A percentile compares a stretch with the other conserved stretches of the same genome.
These are phyloP conservation scores for Erythrobasidium hasegawianum DNA, from an alignment of 1,284 basidiomycete species.

Conservation along the genomic window DNA sequence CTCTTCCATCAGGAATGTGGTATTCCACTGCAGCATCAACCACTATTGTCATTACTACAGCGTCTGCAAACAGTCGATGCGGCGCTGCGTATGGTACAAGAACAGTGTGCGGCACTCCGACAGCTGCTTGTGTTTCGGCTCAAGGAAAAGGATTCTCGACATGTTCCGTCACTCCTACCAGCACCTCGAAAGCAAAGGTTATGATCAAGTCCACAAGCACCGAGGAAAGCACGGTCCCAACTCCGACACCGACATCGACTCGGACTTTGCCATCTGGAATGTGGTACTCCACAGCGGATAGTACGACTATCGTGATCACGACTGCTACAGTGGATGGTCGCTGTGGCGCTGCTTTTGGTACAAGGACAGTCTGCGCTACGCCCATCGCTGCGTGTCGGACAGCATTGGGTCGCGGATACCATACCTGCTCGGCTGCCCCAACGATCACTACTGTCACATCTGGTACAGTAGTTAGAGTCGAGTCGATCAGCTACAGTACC, in stretches of 20 bases:
- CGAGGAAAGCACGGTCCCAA: neutral
- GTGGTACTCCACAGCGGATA: neutral
- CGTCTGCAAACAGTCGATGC: neutral
- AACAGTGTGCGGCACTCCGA: neutral
- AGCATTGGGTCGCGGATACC: neutral
- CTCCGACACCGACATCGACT: neutral
- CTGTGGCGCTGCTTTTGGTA: neutral
- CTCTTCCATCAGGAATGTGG: neutral
- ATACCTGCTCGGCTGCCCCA: neutral
- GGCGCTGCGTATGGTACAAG: neutral
- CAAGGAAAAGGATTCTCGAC: neutral
- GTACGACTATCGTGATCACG: neutral
- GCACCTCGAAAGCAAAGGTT: neutral
- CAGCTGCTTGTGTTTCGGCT: neutral
- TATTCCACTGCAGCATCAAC: neutral
- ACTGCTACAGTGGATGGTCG: neutral
- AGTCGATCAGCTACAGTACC: constrained; percentile 1
- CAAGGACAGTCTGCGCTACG: neutral
- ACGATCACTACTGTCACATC: neutral
- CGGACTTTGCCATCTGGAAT: neutral
- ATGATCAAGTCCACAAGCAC: neutral
- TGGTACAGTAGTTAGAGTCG: neutral
- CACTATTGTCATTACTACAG: neutral
- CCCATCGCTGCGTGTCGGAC: neutral
- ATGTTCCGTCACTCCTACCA: neutral